A percentile compares a stretch with the other conserved stretches of the same genome.
Evolutionary conservation across 768 basidiomycete species (phyloP).

Genomic region (Tulasnella sp.): DNA sequence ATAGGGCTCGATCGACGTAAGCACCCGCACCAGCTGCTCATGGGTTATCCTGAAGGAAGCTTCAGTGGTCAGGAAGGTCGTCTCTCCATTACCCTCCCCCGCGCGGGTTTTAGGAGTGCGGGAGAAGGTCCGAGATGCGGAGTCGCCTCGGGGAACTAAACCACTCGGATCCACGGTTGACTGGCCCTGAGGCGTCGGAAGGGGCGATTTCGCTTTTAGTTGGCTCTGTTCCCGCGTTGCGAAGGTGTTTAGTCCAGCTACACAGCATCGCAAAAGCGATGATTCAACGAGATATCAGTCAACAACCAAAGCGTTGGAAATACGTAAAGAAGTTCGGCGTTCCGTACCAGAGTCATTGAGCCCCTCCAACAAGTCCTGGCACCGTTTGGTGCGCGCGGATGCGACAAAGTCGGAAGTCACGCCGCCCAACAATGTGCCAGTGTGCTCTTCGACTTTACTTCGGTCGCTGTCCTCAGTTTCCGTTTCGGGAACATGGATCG

Average conservation of each 20-base stretch:
- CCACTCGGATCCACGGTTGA: constrained; percentile 12
- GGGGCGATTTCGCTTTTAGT: neutral
- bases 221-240: constrained; percentile 25
- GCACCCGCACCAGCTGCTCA: constrained; percentile 82
- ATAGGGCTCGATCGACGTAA: constrained; percentile 92
- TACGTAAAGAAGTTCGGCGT: neutral
- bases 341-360: constrained; percentile 64
- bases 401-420: constrained; percentile 40
- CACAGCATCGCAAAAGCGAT: neutral
- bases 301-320: neutral
- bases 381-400: constrained; percentile 72
- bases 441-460: constrained; percentile 30
- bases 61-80: constrained; percentile 77
- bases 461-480: constrained; percentile 31
- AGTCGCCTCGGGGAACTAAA: constrained; percentile 20
- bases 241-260: constrained; percentile 12
- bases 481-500: constrained; percentile 30
- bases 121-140: constrained; percentile 42
- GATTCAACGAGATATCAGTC: constrained; percentile 1
- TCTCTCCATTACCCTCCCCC: constrained; percentile 42
- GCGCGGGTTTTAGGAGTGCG: constrained; percentile 31
- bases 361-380: constrained; percentile 72
- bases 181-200: constrained; percentile 36
- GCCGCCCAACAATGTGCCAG: neutral
- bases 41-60: constrained; percentile 95